phyloP scores from a whole-genome alignment of 2,329 filamentous ascomycete species.

The Ascosphaera pollenicola region DNA sequence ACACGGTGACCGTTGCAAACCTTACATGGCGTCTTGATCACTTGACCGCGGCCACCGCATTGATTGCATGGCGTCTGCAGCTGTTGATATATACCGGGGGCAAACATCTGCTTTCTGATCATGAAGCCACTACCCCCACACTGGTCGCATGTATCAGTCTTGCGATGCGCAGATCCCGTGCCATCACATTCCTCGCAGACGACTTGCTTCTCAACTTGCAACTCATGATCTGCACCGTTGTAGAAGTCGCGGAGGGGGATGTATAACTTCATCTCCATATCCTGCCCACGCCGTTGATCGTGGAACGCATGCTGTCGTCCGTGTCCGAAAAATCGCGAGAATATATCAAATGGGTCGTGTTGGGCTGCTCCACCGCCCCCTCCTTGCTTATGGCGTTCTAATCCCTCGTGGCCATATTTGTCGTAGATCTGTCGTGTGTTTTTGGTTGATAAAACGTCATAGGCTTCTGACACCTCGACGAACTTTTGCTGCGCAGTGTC shows the following conservation, averaged over 20 bases:
- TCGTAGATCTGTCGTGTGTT: slow-evolving; percentile 81
- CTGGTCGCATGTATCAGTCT: slow-evolving; percentile 55
- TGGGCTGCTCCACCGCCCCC: slow-evolving; percentile 32
- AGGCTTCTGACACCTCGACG: slow-evolving; percentile 82
- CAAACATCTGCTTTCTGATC: slow-evolving; percentile 76
- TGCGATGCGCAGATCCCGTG: slow-evolving; percentile 58
- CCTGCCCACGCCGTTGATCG: slow-evolving; percentile 60
- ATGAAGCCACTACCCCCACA: slow-evolving; percentile 68
- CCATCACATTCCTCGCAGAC: slow-evolving; percentile 88
- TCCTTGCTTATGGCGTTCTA: slow-evolving; percentile 61
- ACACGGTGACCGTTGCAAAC: slow-evolving; percentile 61
- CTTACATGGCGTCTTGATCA: slow-evolving; percentile 65
- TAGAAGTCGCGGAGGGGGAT: slow-evolving; percentile 82
- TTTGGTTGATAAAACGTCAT: slow-evolving; percentile 67
- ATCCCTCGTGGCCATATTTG: slow-evolving; percentile 74
- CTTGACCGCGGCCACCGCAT: slow-evolving; percentile 74
- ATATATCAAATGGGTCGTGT: slow-evolving; percentile 88
- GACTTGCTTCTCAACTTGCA: slow-evolving; percentile 80
- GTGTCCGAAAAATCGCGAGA: slow-evolving; percentile 90
- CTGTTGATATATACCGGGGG: slow-evolving; percentile 96
- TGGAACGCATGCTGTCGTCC: slow-evolving; percentile 54
- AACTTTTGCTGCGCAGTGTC: slow-evolving; percentile 70
- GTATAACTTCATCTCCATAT: slow-evolving; percentile 67
- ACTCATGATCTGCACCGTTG: slow-evolving; percentile 66
- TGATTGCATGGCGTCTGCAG: slow-evolving; percentile 77